phyloP scores from a whole-genome alignment of 2,329 filamentous ascomycete genomes.

The Hysterium pulicare region DNA sequence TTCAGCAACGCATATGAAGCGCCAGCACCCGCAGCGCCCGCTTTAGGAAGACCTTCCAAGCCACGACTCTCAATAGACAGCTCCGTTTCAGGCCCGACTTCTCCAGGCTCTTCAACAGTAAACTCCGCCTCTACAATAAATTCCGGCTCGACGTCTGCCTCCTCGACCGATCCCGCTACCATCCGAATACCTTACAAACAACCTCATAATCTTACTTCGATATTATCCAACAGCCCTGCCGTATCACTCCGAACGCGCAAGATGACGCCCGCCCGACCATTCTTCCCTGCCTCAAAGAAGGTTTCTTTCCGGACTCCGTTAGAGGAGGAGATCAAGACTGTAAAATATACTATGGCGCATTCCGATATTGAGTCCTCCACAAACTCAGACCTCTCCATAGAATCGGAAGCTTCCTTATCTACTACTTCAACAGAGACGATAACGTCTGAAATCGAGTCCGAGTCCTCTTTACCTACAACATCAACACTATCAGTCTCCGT shows the following conservation, averaged over 20 bases:
- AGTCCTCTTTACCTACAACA: background rate
- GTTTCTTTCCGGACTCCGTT: constrained; percentile 56
- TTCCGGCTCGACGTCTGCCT: constrained; percentile 39
- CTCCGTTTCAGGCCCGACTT: constrained; percentile 13
- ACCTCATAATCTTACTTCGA: constrained; percentile 44
- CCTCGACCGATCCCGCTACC: constrained; percentile 36
- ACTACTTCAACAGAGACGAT: background rate
- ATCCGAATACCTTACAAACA: constrained; percentile 44
- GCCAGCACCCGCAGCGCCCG: constrained; percentile 25
- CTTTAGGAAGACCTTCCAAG: constrained; percentile 23
- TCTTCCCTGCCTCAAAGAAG: constrained; percentile 56
- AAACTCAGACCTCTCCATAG: constrained; percentile 29
- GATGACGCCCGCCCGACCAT: constrained; percentile 41
- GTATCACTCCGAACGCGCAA: constrained; percentile 34
- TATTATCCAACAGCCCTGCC: constrained; percentile 45
- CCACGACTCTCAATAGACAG: constrained; percentile 34
- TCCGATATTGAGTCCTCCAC: constrained; percentile 51
- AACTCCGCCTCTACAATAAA: constrained; percentile 35
- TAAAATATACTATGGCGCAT: constrained; percentile 54
- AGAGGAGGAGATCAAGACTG: constrained; percentile 58
- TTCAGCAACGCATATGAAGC: constrained; percentile 59
- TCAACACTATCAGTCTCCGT: constrained; percentile 1
- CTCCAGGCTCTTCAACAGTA: constrained; percentile 25
- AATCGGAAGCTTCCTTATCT: constrained; percentile 13
- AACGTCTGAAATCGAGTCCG: background rate